Evolutionary conservation across 2,329 filamentous ascomycete genomes (phyloP).

Genomic region (Pseudogymnoascus sp.): DNA sequence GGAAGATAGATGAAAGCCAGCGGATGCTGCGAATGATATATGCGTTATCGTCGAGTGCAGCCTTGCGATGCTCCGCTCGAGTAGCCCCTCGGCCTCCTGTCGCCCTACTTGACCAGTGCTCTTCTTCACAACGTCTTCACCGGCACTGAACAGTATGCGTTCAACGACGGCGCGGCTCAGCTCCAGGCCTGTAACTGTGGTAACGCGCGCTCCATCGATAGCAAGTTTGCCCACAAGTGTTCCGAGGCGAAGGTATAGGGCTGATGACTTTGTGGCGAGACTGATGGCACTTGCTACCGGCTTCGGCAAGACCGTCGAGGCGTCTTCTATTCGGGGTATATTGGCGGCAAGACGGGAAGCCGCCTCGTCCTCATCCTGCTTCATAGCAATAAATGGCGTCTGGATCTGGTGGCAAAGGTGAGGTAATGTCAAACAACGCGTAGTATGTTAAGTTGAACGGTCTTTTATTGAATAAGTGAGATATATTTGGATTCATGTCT

Average conservation of each 20-base stretch:
- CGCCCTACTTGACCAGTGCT: conserved; percentile 35
- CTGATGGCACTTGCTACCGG: conserved; percentile 51
- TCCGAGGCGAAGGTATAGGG: conserved; percentile 36
- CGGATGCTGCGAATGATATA: conserved; percentile 52
- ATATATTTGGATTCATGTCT: background rate
- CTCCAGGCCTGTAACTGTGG: conserved; percentile 31
- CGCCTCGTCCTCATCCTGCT: conserved; percentile 20
- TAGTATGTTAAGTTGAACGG: background rate
- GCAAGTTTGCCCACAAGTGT: conserved; percentile 30
- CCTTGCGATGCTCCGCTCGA: conserved; percentile 47
- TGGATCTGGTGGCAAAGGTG: background rate
- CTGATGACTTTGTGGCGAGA: conserved; percentile 50
- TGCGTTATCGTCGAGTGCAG: conserved; percentile 50
- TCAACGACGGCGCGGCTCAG: conserved; percentile 31
- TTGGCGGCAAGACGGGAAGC: conserved; percentile 9
- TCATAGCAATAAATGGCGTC: conserved; percentile 15
- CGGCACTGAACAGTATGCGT: conserved; percentile 29
- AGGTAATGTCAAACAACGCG: background rate
- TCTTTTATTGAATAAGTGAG: background rate
- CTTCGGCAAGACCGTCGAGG: conserved; percentile 46
- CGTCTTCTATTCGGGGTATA: conserved; percentile 1
- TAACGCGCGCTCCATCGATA: conserved; percentile 29
- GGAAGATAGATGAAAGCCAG: conserved; percentile 50
- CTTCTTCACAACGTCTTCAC: conserved; percentile 27
- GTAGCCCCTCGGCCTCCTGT: conserved; percentile 45